Base-by-base conservation (phyloP, 148 eudicot species). In the Camellia lanceoleosa region DNA sequence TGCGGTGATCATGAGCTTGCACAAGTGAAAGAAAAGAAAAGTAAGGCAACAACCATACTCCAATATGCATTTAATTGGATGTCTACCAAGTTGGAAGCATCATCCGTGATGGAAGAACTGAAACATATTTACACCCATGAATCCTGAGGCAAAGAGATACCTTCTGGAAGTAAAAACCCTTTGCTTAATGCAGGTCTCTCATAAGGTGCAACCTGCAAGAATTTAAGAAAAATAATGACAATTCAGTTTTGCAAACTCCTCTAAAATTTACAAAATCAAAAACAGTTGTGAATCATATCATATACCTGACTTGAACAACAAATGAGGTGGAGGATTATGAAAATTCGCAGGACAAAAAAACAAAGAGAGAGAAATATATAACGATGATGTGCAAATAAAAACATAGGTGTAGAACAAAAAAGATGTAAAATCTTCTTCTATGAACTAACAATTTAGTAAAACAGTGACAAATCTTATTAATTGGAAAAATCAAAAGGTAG, bases 151-250 rank as follows among this genome's bases (percentile, higher is more conserved):
- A 82, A 78, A 64, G 56, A 74, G 65, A 79, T 88, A 96, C 99
- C 99, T 96, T 96, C 99, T 54, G 98, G 99, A 80, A 96, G 98
- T 78, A 96, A 86, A 87, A 87, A 96, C 41, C 99, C 99, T 89
- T 96, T 96, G 90, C 99, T 96, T 80, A 96, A 83, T 52, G 99
- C 99, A 83, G 99, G 99, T 86, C 99, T 91, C 89, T 96, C 99
- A 87, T 96, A 96, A 61, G 99, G 99, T 69, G 90, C 88, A 83
- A 92, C 98, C 99, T 96, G 88, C 77, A 88, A 68, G 78, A 68
- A 38, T 42, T 51, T 9, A 52, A 4, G 5, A 14, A n/a, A 61
- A 10, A 42, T 20, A 67, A 54, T 2, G 20, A 16, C 16, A 70
- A 44, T 44, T 20, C 69, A 19, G 15, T 70, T 55, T 69, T 14